phyloP scores from a whole-genome alignment of 768 basidiomycete genomes.

The Cystobasidium tubakii region DNA sequence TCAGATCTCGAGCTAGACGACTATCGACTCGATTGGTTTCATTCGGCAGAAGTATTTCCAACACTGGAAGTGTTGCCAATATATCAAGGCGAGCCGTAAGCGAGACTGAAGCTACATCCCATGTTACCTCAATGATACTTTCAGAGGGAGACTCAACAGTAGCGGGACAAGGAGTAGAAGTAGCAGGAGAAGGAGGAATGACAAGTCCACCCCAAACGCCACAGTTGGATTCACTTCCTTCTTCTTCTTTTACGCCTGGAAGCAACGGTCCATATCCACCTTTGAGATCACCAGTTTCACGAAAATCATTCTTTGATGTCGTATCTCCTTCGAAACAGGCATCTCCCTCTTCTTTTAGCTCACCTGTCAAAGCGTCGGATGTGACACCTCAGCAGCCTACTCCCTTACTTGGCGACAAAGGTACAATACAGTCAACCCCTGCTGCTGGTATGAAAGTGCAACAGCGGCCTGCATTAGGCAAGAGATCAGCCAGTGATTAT shows the following conservation, averaged over 20 bases:
- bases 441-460: too few species aligned
- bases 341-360: neutral
- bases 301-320: neutral
- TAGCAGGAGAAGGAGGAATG: neutral
- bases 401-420: too few species aligned
- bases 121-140: too few species aligned
- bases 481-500: too few species aligned
- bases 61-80: neutral
- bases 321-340: neutral
- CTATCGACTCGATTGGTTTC: conserved; percentile 1
- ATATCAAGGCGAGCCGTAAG: neutral
- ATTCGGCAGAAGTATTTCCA: neutral
- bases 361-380: neutral
- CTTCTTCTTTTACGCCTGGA: neutral
- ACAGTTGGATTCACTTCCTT: neutral
- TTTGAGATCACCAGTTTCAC: neutral
- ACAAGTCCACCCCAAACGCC: conserved; percentile 11
- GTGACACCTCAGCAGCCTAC: too few species aligned
- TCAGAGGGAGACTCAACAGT: too few species aligned
- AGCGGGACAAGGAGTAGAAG: neutral
- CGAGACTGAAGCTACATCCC: neutral
- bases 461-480: too few species aligned
- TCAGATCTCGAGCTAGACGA: neutral
- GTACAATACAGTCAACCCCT: too few species aligned
- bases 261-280: neutral